Conservation (phyloP, 2,329 filamentous ascomycete species). For the Acrodontium crateriforme region DNA sequence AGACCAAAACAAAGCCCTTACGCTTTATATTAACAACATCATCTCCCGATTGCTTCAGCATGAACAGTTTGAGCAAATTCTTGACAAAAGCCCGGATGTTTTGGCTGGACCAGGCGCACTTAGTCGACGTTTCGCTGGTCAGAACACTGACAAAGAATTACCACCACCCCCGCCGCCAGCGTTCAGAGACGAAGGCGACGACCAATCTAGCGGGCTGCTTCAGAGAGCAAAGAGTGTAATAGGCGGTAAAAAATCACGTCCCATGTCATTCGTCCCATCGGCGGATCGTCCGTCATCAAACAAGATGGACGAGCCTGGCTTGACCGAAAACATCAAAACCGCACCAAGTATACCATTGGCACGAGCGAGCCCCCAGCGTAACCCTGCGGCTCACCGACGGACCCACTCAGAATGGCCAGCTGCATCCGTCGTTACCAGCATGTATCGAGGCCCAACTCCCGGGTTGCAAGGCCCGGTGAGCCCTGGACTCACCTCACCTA, state of each 20-base stretch:
- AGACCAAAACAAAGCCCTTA: conserved; percentile 94
- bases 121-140: conserved; percentile 1
- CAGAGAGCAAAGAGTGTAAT: conserved; percentile 48
- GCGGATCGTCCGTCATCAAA: conserved; percentile 5
- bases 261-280: conserved; percentile 16
- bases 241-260: conserved; percentile 24
- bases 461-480: conserved; percentile 20
- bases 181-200: conserved; percentile 25
- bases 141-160: conserved; percentile 58
- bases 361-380: conserved; percentile 34
- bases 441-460: conserved; percentile 58
- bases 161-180: conserved; percentile 55
- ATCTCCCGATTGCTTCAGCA: conserved; percentile 89
- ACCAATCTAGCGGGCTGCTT: conserved; percentile 30
- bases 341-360: conserved; percentile 63
- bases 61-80: conserved; percentile 86
- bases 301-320: conserved; percentile 11
- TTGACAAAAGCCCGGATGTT: conserved; percentile 61
- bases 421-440: conserved; percentile 69
- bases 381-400: conserved; percentile 26
- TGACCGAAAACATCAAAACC: conserved; percentile 51
- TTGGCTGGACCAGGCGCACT: conserved; percentile 32
- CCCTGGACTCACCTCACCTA: conserved; percentile 44
- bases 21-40: conserved; percentile 97
- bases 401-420: conserved; percentile 30